Evolutionary conservation across 2,329 filamentous ascomycete species (phyloP).

Genomic region (Fusarium dlaminii): DNA sequence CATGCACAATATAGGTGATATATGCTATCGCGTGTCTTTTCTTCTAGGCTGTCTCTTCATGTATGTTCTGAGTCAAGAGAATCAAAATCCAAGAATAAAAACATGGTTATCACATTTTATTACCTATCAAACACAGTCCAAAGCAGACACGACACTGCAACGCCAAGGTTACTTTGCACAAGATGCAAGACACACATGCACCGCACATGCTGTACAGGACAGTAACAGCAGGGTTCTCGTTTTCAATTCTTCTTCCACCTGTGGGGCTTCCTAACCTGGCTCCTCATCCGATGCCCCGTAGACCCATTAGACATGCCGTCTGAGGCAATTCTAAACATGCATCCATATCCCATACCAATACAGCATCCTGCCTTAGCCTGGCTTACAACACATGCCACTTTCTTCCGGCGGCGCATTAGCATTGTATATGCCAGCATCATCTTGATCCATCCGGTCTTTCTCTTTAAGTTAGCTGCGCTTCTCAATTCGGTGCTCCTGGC

Average conservation of each 20-base stretch:
- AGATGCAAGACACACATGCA: slow-evolving; percentile 33
- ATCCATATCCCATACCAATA: background rate
- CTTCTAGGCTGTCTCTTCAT: background rate
- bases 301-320: slow-evolving; percentile 11
- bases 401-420: background rate
- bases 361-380: slow-evolving; percentile 14
- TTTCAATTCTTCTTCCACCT: slow-evolving; percentile 5
- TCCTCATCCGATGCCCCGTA: slow-evolving; percentile 40
- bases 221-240: slow-evolving; percentile 20
- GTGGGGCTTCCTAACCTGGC: slow-evolving; percentile 38
- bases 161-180: slow-evolving; percentile 3
- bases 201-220: slow-evolving; percentile 5
- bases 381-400: slow-evolving; percentile 22
- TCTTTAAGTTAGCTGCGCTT: background rate
- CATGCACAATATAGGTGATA: background rate
- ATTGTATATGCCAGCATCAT: background rate
- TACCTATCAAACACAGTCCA: background rate
- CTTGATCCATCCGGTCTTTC: slow-evolving; percentile 7
- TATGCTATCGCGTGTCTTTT: background rate
- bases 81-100: background rate
- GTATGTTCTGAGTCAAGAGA: background rate
- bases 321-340: slow-evolving; percentile 42
- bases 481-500: background rate
- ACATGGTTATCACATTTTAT: background rate
- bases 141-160: background rate